Conservation (phyloP, 1,139 yeast genomes). For the Diutina rugosa region DNA sequence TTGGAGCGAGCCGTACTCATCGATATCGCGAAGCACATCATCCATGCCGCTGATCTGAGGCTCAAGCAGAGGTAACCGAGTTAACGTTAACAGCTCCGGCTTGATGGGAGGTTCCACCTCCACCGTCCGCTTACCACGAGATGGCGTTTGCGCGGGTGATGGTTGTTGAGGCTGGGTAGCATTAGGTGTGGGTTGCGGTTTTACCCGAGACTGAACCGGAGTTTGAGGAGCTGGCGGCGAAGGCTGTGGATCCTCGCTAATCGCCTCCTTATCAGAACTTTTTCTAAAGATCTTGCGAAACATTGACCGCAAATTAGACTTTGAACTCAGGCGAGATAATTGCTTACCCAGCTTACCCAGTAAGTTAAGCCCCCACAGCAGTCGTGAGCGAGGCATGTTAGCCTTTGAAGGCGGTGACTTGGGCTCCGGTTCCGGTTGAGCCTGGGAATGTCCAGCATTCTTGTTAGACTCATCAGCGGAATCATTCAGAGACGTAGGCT, state of each 20-base stretch:
- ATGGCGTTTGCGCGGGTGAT: not conserved
- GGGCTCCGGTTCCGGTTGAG: not conserved
- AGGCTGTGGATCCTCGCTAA: not conserved
- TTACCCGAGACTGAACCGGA: too few species aligned
- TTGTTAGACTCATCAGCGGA: not conserved
- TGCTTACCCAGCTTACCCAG: not conserved
- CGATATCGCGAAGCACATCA: constrained; percentile 7
- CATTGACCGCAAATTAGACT: not conserved
- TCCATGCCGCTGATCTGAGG: constrained; percentile 6
- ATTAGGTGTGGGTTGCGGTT: not conserved
- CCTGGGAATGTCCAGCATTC: not conserved
- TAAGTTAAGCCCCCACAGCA: not conserved
- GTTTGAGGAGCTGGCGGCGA: too few species aligned
- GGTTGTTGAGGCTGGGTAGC: not conserved
- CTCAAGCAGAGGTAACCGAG: constrained; percentile 6
- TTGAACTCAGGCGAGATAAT: not conserved
- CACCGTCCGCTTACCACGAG: not conserved
- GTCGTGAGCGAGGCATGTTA: not conserved
- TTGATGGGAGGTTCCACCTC: not conserved
- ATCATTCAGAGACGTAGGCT: not conserved
- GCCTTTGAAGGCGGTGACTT: not conserved
- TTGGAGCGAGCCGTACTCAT: constrained; percentile 6
- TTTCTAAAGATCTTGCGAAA: not conserved
- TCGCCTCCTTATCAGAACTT: not conserved
- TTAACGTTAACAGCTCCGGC: not conserved